Conservation (phyloP, 2,329 filamentous ascomycete species). For the Malbranchea cinnamomea region DNA sequence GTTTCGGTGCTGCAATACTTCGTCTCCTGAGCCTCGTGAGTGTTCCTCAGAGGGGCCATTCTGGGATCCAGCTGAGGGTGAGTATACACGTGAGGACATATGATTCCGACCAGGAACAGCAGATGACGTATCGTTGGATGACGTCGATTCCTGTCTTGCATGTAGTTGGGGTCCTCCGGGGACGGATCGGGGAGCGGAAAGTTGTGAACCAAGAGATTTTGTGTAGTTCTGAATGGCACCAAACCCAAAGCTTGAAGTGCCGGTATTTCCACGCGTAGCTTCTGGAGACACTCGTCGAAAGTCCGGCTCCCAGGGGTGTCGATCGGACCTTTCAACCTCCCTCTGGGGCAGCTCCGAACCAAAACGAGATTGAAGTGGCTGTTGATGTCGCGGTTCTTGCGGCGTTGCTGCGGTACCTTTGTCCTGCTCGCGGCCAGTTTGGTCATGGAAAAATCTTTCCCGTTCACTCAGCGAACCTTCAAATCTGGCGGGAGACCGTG, state of each 20-base stretch:
- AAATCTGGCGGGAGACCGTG: constrained; percentile 18
- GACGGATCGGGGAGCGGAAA: constrained; percentile 19
- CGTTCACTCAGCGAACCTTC: constrained; percentile 21
- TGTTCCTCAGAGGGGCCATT: constrained; percentile 17
- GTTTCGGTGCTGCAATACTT: constrained; percentile 46
- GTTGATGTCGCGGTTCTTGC: constrained; percentile 1
- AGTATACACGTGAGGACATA: constrained; percentile 20
- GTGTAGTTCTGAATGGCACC: constrained; percentile 28
- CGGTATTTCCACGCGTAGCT: constrained; percentile 19
- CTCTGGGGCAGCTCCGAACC: constrained; percentile 20
- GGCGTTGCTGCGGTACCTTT: constrained; percentile 3
- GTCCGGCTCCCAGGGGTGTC: constrained; percentile 23
- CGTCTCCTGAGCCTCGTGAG: constrained; percentile 35
- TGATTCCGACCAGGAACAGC: constrained; percentile 9
- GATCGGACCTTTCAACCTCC: constrained; percentile 17
- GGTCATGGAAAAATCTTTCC: constrained; percentile 22
- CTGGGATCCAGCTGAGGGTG: constrained; percentile 20
- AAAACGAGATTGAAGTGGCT: constrained; percentile 17
- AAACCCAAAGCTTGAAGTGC: constrained; percentile 24
- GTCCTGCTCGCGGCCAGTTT: constrained; percentile 21
- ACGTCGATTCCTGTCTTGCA: constrained; percentile 20
- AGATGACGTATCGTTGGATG: constrained; percentile 18
- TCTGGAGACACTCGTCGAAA: constrained; percentile 26
- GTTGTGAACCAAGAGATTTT: constrained; percentile 26
- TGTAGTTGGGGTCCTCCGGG: constrained; percentile 16